phyloP scores from a whole-genome alignment of 306 rosid genomes.

The Medicago ruthenica region DNA sequence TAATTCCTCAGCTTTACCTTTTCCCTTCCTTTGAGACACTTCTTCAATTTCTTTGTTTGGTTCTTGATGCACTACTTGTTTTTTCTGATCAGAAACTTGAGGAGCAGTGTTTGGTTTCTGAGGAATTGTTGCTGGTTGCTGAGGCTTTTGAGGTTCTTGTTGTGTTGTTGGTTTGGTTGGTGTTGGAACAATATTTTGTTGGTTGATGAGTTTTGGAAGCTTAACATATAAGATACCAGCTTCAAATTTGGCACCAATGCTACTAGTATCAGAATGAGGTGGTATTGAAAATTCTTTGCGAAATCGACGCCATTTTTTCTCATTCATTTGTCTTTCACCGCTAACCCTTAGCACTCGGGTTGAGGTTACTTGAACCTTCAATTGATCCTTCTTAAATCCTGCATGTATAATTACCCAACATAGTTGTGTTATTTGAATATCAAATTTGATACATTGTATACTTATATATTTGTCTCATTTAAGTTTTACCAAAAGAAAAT shows the following conservation, averaged over 20 bases:
- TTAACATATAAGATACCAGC: slow-evolving; percentile 39
- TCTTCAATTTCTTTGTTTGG: slow-evolving; percentile 11
- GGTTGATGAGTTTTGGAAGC: slow-evolving; percentile 31
- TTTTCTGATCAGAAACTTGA: slow-evolving; percentile 24
- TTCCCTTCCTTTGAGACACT: not conserved
- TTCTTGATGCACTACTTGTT: not conserved
- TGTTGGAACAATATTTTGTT: not conserved
- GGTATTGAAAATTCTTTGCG: slow-evolving; percentile 11
- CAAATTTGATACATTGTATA: not conserved
- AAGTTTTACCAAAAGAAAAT: too few species aligned
- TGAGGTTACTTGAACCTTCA: slow-evolving; percentile 58
- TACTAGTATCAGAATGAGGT: not conserved
- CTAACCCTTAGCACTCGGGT: slow-evolving; percentile 38
- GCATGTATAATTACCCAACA: not conserved
- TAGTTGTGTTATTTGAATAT: not conserved
- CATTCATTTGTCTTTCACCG: slow-evolving; percentile 52
- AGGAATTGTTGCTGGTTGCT: not conserved
- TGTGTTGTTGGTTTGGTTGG: not conserved
- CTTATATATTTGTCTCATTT: too few species aligned
- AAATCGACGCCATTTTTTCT: slow-evolving; percentile 36
- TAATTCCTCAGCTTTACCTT: not conserved
- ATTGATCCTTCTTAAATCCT: slow-evolving; percentile 63
- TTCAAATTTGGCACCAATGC: slow-evolving; percentile 46
- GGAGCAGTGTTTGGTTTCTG: not conserved
- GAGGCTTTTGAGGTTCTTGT: slow-evolving; percentile 33